Percentiles rank a stretch among this genome's conserved stretches.
These are phyloP conservation scores for Yamadazyma siamensis DNA, from an alignment of 1,139 yeast species.

Conservation along the genomic window DNA sequence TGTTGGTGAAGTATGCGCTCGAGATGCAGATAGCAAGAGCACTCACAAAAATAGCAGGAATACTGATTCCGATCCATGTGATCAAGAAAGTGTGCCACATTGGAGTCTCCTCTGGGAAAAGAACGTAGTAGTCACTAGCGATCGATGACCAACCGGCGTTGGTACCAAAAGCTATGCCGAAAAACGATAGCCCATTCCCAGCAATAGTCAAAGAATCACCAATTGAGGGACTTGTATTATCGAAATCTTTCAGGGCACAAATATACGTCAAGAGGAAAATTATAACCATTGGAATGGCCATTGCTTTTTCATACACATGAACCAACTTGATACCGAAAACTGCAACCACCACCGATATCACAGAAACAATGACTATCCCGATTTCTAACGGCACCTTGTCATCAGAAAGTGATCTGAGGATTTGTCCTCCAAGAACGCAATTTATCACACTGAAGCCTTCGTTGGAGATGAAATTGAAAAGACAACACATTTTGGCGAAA, in stretches of 20 bases:
- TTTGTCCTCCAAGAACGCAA: conserved; percentile 83
- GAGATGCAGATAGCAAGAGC: conserved; percentile 76
- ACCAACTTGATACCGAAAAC: conserved; percentile 64
- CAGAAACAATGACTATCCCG: conserved; percentile 70
- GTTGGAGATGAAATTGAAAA: conserved; percentile 75
- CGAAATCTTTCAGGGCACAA: conserved; percentile 25
- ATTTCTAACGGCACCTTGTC: conserved; percentile 64
- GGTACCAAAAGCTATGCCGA: conserved; percentile 81
- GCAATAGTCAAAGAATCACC: conserved; percentile 48
- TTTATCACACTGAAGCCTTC: conserved; percentile 86
- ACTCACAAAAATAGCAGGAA: conserved; percentile 72
- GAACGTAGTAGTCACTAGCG: conserved; percentile 89
- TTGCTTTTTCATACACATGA: conserved; percentile 26
- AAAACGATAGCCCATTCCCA: conserved; percentile 77
- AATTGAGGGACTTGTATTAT: background rate
- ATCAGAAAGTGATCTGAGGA: conserved; percentile 60
- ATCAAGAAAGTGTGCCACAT: conserved; percentile 58
- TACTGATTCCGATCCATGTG: conserved; percentile 58
- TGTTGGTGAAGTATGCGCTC: conserved; percentile 61
- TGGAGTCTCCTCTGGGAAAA: conserved; percentile 64
- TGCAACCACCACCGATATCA: conserved; percentile 62
- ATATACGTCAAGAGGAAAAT: conserved; percentile 24
- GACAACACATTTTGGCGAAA: conserved; percentile 73
- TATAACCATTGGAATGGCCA: conserved; percentile 27
- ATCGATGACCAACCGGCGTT: conserved; percentile 96